Evolutionary conservation across 768 basidiomycete species (phyloP).

Genomic region (Hericium alpestre): DNA sequence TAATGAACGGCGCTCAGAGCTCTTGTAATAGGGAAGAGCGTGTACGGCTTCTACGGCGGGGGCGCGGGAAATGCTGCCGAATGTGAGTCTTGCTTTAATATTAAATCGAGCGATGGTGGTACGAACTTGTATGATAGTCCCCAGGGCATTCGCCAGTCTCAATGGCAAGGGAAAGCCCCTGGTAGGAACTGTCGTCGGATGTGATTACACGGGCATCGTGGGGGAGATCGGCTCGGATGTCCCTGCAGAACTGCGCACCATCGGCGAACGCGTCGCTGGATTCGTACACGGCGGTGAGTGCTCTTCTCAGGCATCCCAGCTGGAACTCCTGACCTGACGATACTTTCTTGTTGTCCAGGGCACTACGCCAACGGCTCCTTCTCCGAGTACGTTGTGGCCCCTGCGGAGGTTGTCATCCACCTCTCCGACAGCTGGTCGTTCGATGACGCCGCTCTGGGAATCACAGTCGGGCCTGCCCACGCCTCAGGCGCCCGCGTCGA

Average conservation of each 20-base stretch:
- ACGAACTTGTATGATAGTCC: too few relatives aligned
- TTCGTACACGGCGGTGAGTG: not conserved
- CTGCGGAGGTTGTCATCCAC: slow-evolving; percentile 1
- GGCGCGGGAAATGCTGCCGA: not conserved
- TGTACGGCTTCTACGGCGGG: not conserved
- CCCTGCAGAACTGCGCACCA: slow-evolving; percentile 1
- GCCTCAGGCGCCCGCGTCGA: not conserved
- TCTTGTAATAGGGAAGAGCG: not conserved
- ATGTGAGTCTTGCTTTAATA: too few relatives aligned
- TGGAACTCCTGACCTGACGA: too few relatives aligned
- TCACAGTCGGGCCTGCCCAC: slow-evolving; percentile 3
- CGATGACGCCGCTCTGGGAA: slow-evolving; percentile 9
- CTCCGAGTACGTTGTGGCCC: slow-evolving; percentile 5
- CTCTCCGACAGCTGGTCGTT: slow-evolving; percentile 8
- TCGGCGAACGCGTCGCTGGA: slow-evolving; percentile 11
- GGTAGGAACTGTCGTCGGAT: not conserved
- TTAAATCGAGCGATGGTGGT: too few relatives aligned
- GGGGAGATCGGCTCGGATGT: slow-evolving; percentile 9
- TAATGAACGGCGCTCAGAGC: not conserved
- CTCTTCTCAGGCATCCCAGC: not conserved
- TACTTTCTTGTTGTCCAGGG: not conserved
- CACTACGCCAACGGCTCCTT: slow-evolving; percentile 1
- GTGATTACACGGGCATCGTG: slow-evolving; percentile 9
- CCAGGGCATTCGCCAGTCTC: too few relatives aligned
- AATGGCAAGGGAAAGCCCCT: too few relatives aligned